phyloP scores from a whole-genome alignment of 1,139 yeast genomes.

The Yamadazyma diddensiae region DNA sequence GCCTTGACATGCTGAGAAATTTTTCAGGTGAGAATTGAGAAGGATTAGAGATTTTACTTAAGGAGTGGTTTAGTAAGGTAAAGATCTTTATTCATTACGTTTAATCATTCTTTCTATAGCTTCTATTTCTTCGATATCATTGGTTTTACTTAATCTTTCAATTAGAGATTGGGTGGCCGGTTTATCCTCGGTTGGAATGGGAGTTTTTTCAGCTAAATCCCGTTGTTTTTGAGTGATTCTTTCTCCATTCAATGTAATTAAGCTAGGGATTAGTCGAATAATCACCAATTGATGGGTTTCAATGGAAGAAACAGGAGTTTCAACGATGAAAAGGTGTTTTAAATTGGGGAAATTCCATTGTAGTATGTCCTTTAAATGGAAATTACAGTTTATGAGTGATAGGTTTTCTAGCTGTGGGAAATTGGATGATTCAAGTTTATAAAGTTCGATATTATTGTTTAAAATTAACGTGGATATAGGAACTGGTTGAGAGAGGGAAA shows the following conservation, averaged over 20 bases:
- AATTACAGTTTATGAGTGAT: constrained; percentile 50
- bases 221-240: constrained; percentile 60
- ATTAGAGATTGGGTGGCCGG: constrained; percentile 4
- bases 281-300: constrained; percentile 58
- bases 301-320: constrained; percentile 58
- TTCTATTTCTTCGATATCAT: constrained; percentile 71
- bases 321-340: constrained; percentile 48
- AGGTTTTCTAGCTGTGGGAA: constrained; percentile 49
- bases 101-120: constrained; percentile 54
- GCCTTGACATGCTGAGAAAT: constrained; percentile 22
- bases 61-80: not conserved
- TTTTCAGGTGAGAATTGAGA: constrained; percentile 2
- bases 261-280: constrained; percentile 60
- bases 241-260: constrained; percentile 65
- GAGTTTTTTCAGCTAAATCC: constrained; percentile 26
- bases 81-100: not conserved
- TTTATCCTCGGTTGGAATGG: constrained; percentile 43
- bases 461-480: constrained; percentile 49
- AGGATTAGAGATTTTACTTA: not conserved
- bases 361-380: constrained; percentile 38
- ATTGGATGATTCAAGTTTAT: constrained; percentile 20
- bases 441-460: constrained; percentile 51
- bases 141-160: constrained; percentile 37
- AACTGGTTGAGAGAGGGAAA: constrained; percentile 41
- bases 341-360: constrained; percentile 32